Percentiles rank a stretch among this genome's conserved stretches.
These are phyloP conservation scores for Neolecta irregularis DNA, from an alignment of 1,139 yeast species.

Conservation along the genomic window DNA sequence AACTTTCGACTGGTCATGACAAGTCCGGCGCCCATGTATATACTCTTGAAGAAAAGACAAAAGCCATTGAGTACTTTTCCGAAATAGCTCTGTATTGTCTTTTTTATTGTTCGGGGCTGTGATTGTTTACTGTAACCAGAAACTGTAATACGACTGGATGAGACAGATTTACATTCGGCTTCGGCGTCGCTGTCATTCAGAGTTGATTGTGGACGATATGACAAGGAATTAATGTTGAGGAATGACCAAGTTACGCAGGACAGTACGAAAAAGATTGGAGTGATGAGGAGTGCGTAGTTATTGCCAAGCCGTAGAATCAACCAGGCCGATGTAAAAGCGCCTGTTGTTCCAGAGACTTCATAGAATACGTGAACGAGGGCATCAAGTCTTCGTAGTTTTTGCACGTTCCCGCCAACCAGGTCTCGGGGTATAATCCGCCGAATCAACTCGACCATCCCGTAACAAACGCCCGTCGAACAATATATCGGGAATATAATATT, in stretches of 20 bases:
- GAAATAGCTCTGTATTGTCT: too few relatives aligned
- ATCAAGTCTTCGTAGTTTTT: slow-evolving; percentile 2
- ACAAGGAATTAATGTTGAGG: background rate
- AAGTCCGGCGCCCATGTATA: too few relatives aligned
- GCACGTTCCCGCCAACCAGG: slow-evolving; percentile 2
- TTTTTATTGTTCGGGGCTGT: too few relatives aligned
- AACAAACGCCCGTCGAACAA: background rate
- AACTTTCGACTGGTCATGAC: too few relatives aligned
- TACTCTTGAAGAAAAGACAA: too few relatives aligned
- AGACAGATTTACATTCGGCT: too few relatives aligned
- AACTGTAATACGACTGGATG: too few relatives aligned
- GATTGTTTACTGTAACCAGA: too few relatives aligned
- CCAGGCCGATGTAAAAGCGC: slow-evolving; percentile 1
- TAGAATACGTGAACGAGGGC: too few relatives aligned
- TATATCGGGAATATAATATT: slow-evolving; percentile 1
- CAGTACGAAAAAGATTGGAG: slow-evolving; percentile 2
- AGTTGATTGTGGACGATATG: too few relatives aligned
- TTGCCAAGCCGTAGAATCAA: slow-evolving; percentile 1
- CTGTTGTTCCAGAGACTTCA: background rate
- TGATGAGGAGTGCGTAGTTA: slow-evolving; percentile 1
- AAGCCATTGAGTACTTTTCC: too few relatives aligned
- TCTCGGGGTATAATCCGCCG: slow-evolving; percentile 3
- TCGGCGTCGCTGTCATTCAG: too few relatives aligned
- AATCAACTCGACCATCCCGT: slow-evolving; percentile 2
- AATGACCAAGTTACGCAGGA: background rate